These are phyloP conservation scores for Aspergillus floridensis DNA, from an alignment of 2,329 filamentous ascomycete species.

Conservation along the genomic window DNA sequence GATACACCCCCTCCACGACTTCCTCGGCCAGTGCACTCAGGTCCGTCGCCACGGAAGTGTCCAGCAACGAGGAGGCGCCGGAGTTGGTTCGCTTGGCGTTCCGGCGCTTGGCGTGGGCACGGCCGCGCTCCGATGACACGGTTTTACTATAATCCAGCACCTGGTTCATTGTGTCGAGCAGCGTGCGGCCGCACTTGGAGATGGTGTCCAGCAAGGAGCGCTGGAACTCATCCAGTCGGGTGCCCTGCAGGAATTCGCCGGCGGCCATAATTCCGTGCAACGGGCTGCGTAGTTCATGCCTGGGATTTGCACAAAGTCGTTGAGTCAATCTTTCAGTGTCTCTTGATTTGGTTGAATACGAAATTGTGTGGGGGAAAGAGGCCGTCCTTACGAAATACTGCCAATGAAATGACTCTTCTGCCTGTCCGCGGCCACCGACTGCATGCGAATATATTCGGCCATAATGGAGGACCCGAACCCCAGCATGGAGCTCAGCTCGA, in stretches of 20 bases:
- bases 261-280: conserved; percentile 45
- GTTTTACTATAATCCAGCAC: conserved; percentile 55
- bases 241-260: conserved; percentile 42
- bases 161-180: conserved; percentile 47
- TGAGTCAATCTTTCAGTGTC: neutral
- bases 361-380: too few relatives aligned
- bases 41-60: conserved; percentile 39
- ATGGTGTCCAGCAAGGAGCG: conserved; percentile 41
- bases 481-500: conserved; percentile 41
- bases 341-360: too few relatives aligned
- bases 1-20: conserved; percentile 54
- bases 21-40: conserved; percentile 52
- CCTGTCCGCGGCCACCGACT: conserved; percentile 43
- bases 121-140: conserved; percentile 32
- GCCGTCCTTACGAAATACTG: conserved; percentile 35
- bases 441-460: conserved; percentile 43
- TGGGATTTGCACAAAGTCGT: conserved; percentile 4
- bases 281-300: conserved; percentile 43
- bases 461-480: conserved; percentile 45
- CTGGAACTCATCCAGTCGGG: conserved; percentile 42
- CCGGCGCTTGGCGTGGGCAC: conserved; percentile 24
- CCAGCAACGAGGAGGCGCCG: conserved; percentile 33
- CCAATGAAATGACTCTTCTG: conserved; percentile 47
- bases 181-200: conserved; percentile 42
- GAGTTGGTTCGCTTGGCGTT: conserved; percentile 30